Evolutionary conservation across 176 grass and related monocot genomes (phyloP).

Genomic region (Oryza nivara): DNA sequence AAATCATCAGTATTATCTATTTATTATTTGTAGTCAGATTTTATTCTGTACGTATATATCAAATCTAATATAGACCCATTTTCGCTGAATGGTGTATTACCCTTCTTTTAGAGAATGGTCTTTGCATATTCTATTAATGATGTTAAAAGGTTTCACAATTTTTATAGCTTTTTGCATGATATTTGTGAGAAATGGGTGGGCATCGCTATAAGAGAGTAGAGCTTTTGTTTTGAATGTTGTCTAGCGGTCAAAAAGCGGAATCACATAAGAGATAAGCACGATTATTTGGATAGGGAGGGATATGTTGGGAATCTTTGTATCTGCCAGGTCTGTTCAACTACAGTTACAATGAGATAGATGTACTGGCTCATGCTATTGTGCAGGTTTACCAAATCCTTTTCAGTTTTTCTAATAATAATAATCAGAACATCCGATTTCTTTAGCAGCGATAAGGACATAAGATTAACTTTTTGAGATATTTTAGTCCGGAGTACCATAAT

Average conservation of each 20-base stretch:
- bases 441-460: not conserved
- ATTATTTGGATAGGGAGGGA: not conserved
- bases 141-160: not conserved
- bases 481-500: too few relatives aligned
- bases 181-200: not conserved
- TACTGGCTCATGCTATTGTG: not conserved
- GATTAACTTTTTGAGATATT: not conserved
- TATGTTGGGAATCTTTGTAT: not conserved
- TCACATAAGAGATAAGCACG: not conserved
- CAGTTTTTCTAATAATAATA: not conserved
- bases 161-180: not conserved
- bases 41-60: too few relatives aligned
- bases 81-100: too few relatives aligned
- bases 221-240: not conserved
- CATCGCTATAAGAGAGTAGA: not conserved
- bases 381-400: not conserved
- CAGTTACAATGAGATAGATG: not conserved
- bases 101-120: not conserved
- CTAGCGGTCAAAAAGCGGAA: slow-evolving; percentile 24
- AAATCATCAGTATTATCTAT: too few relatives aligned
- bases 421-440: not conserved
- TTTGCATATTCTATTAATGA: not conserved
- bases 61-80: too few relatives aligned
- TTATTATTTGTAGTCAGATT: too few relatives aligned
- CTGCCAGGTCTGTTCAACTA: not conserved